These are phyloP conservation scores for Paecilomyces variotii DNA, from an alignment of 2,329 filamentous ascomycete genomes.

Conservation along the genomic window DNA sequence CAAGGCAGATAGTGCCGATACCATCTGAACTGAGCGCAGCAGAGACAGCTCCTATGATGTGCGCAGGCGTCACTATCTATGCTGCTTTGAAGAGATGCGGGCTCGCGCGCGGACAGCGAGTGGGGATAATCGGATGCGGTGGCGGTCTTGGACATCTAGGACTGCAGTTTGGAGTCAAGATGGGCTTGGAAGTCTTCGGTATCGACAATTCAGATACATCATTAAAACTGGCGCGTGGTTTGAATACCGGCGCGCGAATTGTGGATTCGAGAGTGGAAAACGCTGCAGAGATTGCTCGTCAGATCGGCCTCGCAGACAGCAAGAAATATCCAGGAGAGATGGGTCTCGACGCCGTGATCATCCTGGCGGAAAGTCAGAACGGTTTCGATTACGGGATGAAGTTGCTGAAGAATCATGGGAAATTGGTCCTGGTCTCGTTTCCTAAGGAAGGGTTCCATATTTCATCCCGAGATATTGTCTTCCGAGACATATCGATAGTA, in stretches of 20 bases:
- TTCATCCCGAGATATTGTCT: conserved; percentile 13
- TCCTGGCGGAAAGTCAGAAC: conserved; percentile 40
- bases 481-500: conserved; percentile 15
- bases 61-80: conserved; percentile 35
- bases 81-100: conserved; percentile 30
- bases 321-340: conserved; percentile 21
- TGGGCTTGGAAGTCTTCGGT: conserved; percentile 29
- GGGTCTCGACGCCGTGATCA: conserved; percentile 40
- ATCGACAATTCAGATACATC: conserved; percentile 22
- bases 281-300: conserved; percentile 20
- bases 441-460: conserved; percentile 24
- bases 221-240: conserved; percentile 20
- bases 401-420: conserved; percentile 38
- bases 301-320: conserved; percentile 10
- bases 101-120: conserved; percentile 21
- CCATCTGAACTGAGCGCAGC: conserved; percentile 26
- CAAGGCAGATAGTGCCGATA: conserved; percentile 11
- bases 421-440: conserved; percentile 41
- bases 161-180: conserved; percentile 28
- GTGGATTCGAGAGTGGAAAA: conserved; percentile 32
- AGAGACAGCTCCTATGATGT: conserved; percentile 36
- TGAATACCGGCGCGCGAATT: conserved; percentile 25
- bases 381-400: conserved; percentile 42
- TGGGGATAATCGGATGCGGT: conserved; percentile 35
- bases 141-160: conserved; percentile 30